A percentile compares a stretch with the other conserved stretches of the same genome.
phyloP scores from a whole-genome alignment of 2,329 filamentous ascomycete species.

The Ophiostoma himal-ulmi region DNA sequence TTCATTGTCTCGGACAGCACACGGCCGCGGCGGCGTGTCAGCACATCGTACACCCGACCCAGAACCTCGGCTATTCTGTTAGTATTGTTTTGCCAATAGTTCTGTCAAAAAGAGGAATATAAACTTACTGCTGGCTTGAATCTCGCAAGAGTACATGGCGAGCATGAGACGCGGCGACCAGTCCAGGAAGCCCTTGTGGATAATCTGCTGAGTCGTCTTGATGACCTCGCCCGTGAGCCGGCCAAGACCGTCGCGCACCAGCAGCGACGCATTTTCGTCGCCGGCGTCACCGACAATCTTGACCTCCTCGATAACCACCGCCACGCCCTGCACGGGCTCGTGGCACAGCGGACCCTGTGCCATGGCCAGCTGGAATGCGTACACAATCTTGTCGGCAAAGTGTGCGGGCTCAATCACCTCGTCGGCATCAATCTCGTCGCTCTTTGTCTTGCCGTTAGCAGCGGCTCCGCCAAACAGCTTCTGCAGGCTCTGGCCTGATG shows the following conservation, averaged over 20 bases:
- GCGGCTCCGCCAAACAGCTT: slow-evolving; percentile 54
- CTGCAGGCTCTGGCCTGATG: slow-evolving; percentile 62
- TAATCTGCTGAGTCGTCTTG: slow-evolving; percentile 77
- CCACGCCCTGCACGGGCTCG: slow-evolving; percentile 88
- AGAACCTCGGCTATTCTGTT: slow-evolving; percentile 71
- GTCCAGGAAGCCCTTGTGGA: slow-evolving; percentile 81
- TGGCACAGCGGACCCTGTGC: slow-evolving; percentile 84
- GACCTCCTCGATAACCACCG: slow-evolving; percentile 81
- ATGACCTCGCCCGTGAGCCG: slow-evolving; percentile 90
- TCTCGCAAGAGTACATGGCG: slow-evolving; percentile 97
- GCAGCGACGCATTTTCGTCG: slow-evolving; percentile 10
- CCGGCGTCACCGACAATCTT: slow-evolving; percentile 52
- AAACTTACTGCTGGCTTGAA: slow-evolving; percentile 77
- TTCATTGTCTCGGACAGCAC: slow-evolving; percentile 90
- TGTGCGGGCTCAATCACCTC: slow-evolving; percentile 56
- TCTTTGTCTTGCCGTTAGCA: slow-evolving; percentile 32
- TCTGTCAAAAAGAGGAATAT: background rate
- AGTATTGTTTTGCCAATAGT: background rate
- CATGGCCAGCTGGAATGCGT: slow-evolving; percentile 90
- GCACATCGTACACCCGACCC: slow-evolving; percentile 91
- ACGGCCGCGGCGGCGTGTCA: slow-evolving; percentile 84
- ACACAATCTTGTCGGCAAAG: slow-evolving; percentile 82
- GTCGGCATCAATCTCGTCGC: slow-evolving; percentile 37
- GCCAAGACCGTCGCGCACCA: slow-evolving; percentile 57
- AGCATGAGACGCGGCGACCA: slow-evolving; percentile 94